These are phyloP conservation scores for Neonothopanus nambi DNA, from an alignment of 1,284 basidiomycete genomes.

Conservation along the genomic window DNA sequence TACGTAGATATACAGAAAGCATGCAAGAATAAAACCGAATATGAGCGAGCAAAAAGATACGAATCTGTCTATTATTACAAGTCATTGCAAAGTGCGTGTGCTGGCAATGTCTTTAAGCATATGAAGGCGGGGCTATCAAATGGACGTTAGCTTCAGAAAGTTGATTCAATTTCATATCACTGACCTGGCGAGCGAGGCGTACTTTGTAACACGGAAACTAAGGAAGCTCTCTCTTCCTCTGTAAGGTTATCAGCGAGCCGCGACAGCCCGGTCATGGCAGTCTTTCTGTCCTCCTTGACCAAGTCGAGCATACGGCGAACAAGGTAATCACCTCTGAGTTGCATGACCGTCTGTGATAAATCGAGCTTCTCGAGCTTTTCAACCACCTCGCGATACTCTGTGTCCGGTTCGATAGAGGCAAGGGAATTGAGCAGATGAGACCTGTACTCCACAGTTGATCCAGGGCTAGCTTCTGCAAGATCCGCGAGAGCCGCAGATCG, in stretches of 20 bases:
- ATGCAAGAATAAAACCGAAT: no score
- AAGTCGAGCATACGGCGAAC: slow-evolving; percentile 61
- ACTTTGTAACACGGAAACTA: slow-evolving; percentile 64
- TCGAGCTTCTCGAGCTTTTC: slow-evolving; percentile 70
- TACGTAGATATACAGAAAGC: no score
- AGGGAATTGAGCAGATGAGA: slow-evolving; percentile 58
- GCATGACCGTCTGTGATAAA: slow-evolving; percentile 55
- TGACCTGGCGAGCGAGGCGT: slow-evolving; percentile 53
- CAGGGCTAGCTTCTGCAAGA: slow-evolving; percentile 64
- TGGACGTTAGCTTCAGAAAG: no score
- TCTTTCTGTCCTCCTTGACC: slow-evolving; percentile 69
- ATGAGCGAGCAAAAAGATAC: no score
- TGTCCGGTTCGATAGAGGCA: slow-evolving; percentile 50
- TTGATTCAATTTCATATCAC: slow-evolving; percentile 14
- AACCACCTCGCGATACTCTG: slow-evolving; percentile 56
- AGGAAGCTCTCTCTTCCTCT: slow-evolving; percentile 66
- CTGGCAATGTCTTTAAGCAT: no score
- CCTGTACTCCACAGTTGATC: slow-evolving; percentile 60
- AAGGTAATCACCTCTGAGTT: slow-evolving; percentile 67
- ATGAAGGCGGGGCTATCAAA: no score
- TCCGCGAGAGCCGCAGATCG: slow-evolving; percentile 60
- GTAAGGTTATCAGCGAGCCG: slow-evolving; percentile 70
- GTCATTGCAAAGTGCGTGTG: no score
- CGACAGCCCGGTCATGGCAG: slow-evolving; percentile 64
- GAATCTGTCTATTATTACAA: no score